These are phyloP conservation scores for Penicillium italicum DNA, from an alignment of 2,329 filamentous ascomycete genomes.

Conservation along the genomic window DNA sequence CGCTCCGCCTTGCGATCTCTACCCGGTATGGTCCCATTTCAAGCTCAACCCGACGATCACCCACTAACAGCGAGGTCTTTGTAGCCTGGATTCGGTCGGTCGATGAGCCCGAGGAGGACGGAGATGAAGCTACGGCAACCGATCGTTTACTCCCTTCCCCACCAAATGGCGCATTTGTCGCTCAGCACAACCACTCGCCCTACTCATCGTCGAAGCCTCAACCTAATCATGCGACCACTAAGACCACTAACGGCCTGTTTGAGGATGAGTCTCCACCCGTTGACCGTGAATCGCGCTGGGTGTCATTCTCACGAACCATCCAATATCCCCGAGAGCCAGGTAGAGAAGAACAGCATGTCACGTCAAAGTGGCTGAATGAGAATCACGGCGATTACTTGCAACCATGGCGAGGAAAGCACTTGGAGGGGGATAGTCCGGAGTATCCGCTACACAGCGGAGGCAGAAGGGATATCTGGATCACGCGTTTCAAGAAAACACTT, in stretches of 20 bases:
- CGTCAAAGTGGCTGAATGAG: constrained; percentile 45
- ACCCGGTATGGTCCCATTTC: constrained; percentile 30
- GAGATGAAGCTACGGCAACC: constrained; percentile 33
- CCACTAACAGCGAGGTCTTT: constrained; percentile 4
- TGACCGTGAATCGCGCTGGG: constrained; percentile 46
- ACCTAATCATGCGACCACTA: constrained; percentile 7
- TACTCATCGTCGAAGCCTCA: constrained; percentile 28
- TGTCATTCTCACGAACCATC: constrained; percentile 42
- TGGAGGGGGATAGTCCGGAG: constrained; percentile 51
- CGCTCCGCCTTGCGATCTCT: constrained; percentile 32
- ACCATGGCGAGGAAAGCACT: constrained; percentile 51
- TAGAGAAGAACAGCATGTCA: constrained; percentile 41
- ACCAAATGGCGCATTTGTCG: constrained; percentile 41
- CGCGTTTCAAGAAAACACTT: constrained; percentile 64
- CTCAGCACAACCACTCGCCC: constrained; percentile 46
- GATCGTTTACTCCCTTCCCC: constrained; percentile 37
- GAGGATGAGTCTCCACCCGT: constrained; percentile 6
- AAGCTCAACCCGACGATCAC: constrained; percentile 3
- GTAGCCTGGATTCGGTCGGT: constrained; percentile 46
- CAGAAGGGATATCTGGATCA: constrained; percentile 52
- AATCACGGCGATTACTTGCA: constrained; percentile 45
- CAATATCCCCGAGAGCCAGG: constrained; percentile 41
- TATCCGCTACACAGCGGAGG: constrained; percentile 48
- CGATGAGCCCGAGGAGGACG: constrained; percentile 35
- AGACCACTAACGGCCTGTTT: constrained; percentile 4